These are phyloP conservation scores for Cercospora janseana DNA, from an alignment of 2,329 filamentous ascomycete genomes.

Conservation along the genomic window DNA sequence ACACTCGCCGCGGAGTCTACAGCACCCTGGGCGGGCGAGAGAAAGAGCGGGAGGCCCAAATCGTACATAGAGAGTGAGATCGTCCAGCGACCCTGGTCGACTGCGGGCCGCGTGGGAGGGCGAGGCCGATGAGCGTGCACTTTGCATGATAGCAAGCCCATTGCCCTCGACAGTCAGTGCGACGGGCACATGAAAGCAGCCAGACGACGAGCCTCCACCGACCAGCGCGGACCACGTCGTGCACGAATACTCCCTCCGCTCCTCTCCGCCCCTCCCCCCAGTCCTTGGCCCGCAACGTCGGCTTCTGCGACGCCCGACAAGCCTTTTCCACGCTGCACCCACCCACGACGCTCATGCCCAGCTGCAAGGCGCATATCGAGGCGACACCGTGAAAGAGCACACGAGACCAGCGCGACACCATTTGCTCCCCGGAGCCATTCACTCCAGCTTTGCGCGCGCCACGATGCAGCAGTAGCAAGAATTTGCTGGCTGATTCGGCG, in stretches of 20 bases:
- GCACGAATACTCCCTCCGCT: constrained; percentile 2
- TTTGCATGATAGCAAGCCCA: too few relatives aligned
- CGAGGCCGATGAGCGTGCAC: neutral
- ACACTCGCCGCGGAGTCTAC: neutral
- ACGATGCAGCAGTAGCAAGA: constrained; percentile 4
- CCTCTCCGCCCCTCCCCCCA: constrained; percentile 2
- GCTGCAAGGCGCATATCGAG: neutral
- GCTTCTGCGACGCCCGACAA: neutral
- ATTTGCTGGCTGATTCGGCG: constrained; percentile 11
- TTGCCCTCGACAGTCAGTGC: too few relatives aligned
- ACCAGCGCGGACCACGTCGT: too few relatives aligned
- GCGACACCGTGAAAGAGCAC: neutral
- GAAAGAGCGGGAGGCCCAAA: neutral
- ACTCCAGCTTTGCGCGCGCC: constrained; percentile 10
- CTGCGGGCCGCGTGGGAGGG: neutral
- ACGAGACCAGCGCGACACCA: constrained; percentile 4
- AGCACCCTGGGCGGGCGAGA: neutral
- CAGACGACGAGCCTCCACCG: neutral
- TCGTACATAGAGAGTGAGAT: neutral
- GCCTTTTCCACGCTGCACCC: neutral
- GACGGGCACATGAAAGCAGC: neutral
- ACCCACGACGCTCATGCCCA: neutral
- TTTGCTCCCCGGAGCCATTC: constrained; percentile 2
- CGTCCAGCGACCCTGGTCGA: neutral
- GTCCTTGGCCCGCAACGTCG: neutral